phyloP scores from a whole-genome alignment of 2,329 filamentous ascomycete species.

The Aspergillus awamori region DNA sequence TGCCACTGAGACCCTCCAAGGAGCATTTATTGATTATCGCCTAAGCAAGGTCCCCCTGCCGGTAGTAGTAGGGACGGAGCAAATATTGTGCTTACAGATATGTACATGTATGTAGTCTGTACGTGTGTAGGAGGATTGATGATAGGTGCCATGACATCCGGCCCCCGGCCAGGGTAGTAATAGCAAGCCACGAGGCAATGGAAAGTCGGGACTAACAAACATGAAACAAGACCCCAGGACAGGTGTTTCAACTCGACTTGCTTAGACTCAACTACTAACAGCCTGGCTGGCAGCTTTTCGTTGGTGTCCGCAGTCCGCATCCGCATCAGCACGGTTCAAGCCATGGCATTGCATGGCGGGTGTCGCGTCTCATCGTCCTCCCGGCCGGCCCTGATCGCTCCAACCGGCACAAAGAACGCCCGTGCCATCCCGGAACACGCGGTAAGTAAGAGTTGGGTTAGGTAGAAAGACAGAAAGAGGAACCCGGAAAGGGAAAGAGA shows the following conservation, averaged over 20 bases:
- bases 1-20: background rate
- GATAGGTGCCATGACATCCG: background rate
- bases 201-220: background rate
- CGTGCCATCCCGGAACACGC: conserved; percentile 6
- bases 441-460: background rate
- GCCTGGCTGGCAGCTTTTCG: no score
- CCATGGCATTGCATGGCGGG: background rate
- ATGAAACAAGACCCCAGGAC: conserved; percentile 3
- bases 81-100: background rate
- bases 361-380: background rate
- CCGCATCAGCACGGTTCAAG: conserved; percentile 1
- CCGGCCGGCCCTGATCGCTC: background rate
- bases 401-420: background rate
- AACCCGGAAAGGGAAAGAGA: background rate
- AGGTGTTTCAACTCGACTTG: conserved; percentile 4
- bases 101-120: conserved; percentile 3
- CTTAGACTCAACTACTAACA: background rate
- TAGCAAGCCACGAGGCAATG: background rate
- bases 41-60: background rate
- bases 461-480: background rate
- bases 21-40: background rate
- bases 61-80: background rate
- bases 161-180: background rate
- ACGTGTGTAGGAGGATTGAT: background rate
- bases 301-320: background rate